Evolutionary conservation across 306 rosid genomes (phyloP), one percentile per base, ranked within the genome.

Genomic region (Fagus crenata): DNA sequence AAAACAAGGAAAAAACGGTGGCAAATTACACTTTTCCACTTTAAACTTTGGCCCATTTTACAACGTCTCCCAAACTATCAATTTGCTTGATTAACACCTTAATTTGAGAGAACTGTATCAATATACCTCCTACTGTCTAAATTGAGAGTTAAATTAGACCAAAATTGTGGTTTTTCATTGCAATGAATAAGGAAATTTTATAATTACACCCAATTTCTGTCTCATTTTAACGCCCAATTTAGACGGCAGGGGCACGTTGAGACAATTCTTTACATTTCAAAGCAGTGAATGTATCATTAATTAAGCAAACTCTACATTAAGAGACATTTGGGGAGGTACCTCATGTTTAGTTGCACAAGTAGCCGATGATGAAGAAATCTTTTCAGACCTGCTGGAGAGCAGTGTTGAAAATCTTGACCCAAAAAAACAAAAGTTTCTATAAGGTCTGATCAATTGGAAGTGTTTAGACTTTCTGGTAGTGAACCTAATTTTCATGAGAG

Each of bases 401-500:
- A 64, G 63, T 56, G 84, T 83, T 56, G 75, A 63, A 76, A 55
- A 40, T 53, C 69, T 83, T 51, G 88, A 75, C 33, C 86, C 78
- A 12, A 80, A 84, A 74, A 64, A 70, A 71, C 64, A 58, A 65
- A 54, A 68, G 61, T 56, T 76, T 7, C 78, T 77, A 64, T 11
- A 69, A 75, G 87, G 85, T 76, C 74, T 81, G 46, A 75, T 46
- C 59, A 81, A 33, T 51, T 33, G 77, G 54, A 81, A 72, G 53
- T 74, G 69, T 70, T 77, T 84, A 32, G 89, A 86, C n/a, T 77
- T 85, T 82, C 55, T 81, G 75, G 76, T 71, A 12, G 58, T 39
- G 55, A 90, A 86, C 40, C 74, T 46, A 40, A 86, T 63, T 77
- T 82, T 89, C 80, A 84, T 81, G 35, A 80, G 49, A 36, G 85